A percentile compares a stretch with the other conserved stretches of the same genome.
phyloP scores from a whole-genome alignment of 1,284 basidiomycete species.

The Cryptococcus wingfieldii region DNA sequence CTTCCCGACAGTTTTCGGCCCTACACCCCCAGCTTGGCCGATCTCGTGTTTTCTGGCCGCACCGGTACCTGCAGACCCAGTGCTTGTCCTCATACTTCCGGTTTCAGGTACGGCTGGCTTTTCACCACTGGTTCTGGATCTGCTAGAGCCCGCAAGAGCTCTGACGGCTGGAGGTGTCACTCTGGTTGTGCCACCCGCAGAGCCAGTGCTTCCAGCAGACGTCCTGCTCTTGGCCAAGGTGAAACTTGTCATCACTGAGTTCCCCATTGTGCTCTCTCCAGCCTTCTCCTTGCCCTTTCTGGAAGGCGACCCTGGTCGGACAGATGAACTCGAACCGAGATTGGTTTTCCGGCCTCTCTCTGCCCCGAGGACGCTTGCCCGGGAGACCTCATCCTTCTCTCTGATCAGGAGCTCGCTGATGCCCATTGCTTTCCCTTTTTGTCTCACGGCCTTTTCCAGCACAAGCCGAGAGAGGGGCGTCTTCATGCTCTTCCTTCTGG shows the following conservation, averaged over 20 bases:
- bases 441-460: constrained; percentile 34
- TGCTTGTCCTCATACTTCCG: too few relatives aligned
- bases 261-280: background rate
- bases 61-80: too few relatives aligned
- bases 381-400: background rate
- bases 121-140: too few relatives aligned
- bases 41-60: too few relatives aligned
- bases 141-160: too few relatives aligned
- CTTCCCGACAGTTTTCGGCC: too few relatives aligned
- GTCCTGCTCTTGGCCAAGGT: constrained; percentile 6
- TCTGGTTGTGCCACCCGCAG: too few relatives aligned
- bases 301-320: background rate
- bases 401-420: constrained; percentile 1
- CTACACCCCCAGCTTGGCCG: too few relatives aligned
- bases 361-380: constrained; percentile 14
- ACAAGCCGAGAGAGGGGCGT: constrained; percentile 42
- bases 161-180: too few relatives aligned
- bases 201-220: constrained; percentile 1
- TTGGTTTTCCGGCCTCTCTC: constrained; percentile 24
- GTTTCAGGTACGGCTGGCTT: too few relatives aligned
- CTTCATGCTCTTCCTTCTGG: constrained; percentile 22
- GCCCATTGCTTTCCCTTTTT: constrained; percentile 12
- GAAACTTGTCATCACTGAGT: constrained; percentile 1
- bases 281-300: constrained; percentile 6
- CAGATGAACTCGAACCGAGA: background rate